Evolutionary conservation across 2,329 filamentous ascomycete genomes (phyloP).

Genomic region (Cephalotrichum gorgonifer): DNA sequence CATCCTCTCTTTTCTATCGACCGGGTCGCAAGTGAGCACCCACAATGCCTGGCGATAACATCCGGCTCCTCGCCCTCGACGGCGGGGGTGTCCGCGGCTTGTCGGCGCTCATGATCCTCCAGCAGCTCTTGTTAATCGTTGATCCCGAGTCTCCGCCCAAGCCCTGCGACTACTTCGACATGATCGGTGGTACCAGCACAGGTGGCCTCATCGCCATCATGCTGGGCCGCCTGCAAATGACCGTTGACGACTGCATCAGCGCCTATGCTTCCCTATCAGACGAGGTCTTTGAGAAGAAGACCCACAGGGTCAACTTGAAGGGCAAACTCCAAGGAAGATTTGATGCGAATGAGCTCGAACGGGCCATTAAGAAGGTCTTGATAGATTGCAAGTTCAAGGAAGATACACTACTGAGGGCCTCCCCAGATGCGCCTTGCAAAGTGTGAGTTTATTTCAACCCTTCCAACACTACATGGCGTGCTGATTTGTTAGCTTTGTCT

Average conservation of each 20-base stretch:
- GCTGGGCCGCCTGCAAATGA: conserved; percentile 18
- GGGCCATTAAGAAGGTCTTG: conserved; percentile 1
- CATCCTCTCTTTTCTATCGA: no score
- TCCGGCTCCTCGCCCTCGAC: conserved; percentile 7
- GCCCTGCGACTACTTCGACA: conserved; percentile 18
- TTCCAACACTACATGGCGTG: neutral
- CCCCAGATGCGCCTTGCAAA: neutral
- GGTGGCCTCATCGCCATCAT: conserved; percentile 28
- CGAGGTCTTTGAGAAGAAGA: conserved; percentile 2
- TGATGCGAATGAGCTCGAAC: neutral
- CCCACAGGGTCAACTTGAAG: neutral
- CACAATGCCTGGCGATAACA: no score
- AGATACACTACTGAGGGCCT: neutral
- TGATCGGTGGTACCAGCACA: conserved; percentile 19
- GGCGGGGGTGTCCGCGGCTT: conserved; percentile 18
- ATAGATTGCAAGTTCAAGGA: neutral
- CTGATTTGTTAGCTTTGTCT: neutral
- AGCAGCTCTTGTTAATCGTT: conserved; percentile 14
- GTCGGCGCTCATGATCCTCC: conserved; percentile 16
- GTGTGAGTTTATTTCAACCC: conserved; percentile 1
- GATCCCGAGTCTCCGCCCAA: conserved; percentile 5
- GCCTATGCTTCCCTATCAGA: conserved; percentile 2
- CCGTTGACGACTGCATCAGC: conserved; percentile 6
- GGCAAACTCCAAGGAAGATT: conserved; percentile 2
- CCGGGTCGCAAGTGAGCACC: no score